A percentile compares a stretch with the other conserved stretches of the same genome.
These are phyloP conservation scores for Lodderomyces parapsilosis DNA, from an alignment of 1,139 yeast genomes.

Conservation along the genomic window DNA sequence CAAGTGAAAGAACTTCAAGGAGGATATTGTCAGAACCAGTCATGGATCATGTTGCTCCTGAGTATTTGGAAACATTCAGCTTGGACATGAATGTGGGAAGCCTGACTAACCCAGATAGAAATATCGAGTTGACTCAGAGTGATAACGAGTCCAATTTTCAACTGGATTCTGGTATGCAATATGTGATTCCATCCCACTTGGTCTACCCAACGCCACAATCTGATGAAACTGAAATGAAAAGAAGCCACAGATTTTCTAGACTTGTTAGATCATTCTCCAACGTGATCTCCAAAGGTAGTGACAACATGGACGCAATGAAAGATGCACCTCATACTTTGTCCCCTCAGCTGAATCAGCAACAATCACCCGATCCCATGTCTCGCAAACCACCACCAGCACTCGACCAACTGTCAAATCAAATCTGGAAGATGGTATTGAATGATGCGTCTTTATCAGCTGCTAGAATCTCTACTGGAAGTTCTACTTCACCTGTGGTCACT, in stretches of 20 bases:
- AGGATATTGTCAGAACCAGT: slow-evolving; percentile 1
- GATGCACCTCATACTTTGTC: background rate
- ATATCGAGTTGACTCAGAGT: background rate
- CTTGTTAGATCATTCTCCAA: slow-evolving; percentile 7
- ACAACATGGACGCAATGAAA: slow-evolving; percentile 1
- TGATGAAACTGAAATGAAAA: background rate
- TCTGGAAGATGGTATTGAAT: slow-evolving; percentile 45
- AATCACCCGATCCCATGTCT: background rate
- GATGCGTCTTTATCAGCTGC: slow-evolving; percentile 54
- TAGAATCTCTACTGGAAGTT: slow-evolving; percentile 44
- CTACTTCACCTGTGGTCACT: slow-evolving; percentile 16
- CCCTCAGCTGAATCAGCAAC: no score
- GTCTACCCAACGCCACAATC: slow-evolving; percentile 3
- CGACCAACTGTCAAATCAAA: slow-evolving; percentile 8
- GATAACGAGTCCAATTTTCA: background rate
- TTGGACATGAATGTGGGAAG: slow-evolving; percentile 2
- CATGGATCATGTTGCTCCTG: background rate
- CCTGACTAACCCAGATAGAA: background rate
- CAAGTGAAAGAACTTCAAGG: background rate
- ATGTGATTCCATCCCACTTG: slow-evolving; percentile 9
- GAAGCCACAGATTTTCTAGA: background rate
- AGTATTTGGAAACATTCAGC: background rate
- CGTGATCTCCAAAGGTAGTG: slow-evolving; percentile 6
- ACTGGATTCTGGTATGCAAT: slow-evolving; percentile 1
- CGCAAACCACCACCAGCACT: slow-evolving; percentile 2